Conservation (phyloP, 306 rosid genomes). For the Adenanthera pavonina region DNA sequence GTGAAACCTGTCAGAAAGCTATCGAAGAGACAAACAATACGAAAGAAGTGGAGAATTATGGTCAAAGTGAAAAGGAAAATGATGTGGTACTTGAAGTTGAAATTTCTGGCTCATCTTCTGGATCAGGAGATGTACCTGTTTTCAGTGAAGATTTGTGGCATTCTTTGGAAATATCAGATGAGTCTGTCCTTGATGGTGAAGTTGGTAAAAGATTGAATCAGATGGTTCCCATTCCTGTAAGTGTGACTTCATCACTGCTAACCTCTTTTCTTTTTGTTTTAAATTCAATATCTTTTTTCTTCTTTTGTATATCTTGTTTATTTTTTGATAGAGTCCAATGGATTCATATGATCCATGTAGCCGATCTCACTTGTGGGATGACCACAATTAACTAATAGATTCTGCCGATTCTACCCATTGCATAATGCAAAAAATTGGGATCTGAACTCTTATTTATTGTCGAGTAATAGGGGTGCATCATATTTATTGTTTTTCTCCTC, state of each 20-base stretch:
- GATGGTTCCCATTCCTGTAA: conserved; percentile 91
- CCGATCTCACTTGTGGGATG: too few relatives aligned
- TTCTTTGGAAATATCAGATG: conserved; percentile 73
- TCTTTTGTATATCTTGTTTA: conserved; percentile 2
- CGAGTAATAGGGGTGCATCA: not conserved
- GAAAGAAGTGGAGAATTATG: conserved; percentile 44
- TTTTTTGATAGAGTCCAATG: not conserved
- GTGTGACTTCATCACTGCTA: conserved; percentile 40
- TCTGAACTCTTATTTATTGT: not conserved
- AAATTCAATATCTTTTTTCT: conserved; percentile 3
- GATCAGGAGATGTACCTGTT: conserved; percentile 47
- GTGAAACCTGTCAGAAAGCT: conserved; percentile 48
- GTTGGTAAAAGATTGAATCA: conserved; percentile 86
- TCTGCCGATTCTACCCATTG: too few relatives aligned
- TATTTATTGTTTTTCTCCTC: not conserved
- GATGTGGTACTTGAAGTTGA: conserved; percentile 45
- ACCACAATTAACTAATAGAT: too few relatives aligned
- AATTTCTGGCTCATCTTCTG: conserved; percentile 45
- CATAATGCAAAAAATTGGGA: not conserved
- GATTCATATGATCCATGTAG: too few relatives aligned
- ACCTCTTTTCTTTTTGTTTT: not conserved
- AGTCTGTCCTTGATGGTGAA: conserved; percentile 88
- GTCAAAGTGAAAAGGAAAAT: conserved; percentile 43
- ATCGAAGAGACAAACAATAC: conserved; percentile 39
- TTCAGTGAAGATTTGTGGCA: conserved; percentile 49